Evolutionary conservation across 371 early-diverging fungal genomes (phyloP), one percentile per base, ranked within the genome.

Genomic region (Dentiscutata heterogama): DNA sequence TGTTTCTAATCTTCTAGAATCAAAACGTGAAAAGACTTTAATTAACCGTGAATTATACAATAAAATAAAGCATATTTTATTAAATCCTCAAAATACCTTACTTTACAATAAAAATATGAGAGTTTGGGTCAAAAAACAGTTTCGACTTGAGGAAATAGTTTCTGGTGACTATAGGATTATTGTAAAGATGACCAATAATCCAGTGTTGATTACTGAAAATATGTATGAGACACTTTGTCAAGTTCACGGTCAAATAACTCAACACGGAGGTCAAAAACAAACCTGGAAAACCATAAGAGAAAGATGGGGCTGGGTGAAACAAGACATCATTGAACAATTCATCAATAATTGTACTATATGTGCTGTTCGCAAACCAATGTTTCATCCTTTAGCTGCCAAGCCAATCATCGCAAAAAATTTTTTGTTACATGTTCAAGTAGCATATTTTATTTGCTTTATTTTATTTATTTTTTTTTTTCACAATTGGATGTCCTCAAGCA

Each of bases 151-250:
- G 20, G 46, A 50, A 50, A 51, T 71, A 42, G 18, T 71, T 46
- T 20, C 71, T 50, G 71, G n/a, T n/a, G 50, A 70, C 10, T 70
- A 46, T 70, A 70, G 22, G 39, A 16, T 70, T n/a, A 31, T 70
- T 3, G 42, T 70, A n/a, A 75, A 75, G 14, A 27, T 6, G 22
- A 2, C 1, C 1, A 75, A 31, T 31, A 75, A 27, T 1, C 29
- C 54, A 35, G 75, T 75, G 18, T 58, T 54, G 14, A 35, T 58
- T 56, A 39, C 6, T 58, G 2, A 60, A 60, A 75, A 60, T 29
- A 75, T 75, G 60, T 75, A 75, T 27, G 76, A 75, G 18, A 58
- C 56, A 31, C 22, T 76, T 22, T 25, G 56, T 76, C 6, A 27
- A 56, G 20, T 39, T 35, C 60, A 76, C 39, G 2, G 16, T 31